phyloP scores from a whole-genome alignment of 257 asterid genomes.

The Scutellaria baicalensis region DNA sequence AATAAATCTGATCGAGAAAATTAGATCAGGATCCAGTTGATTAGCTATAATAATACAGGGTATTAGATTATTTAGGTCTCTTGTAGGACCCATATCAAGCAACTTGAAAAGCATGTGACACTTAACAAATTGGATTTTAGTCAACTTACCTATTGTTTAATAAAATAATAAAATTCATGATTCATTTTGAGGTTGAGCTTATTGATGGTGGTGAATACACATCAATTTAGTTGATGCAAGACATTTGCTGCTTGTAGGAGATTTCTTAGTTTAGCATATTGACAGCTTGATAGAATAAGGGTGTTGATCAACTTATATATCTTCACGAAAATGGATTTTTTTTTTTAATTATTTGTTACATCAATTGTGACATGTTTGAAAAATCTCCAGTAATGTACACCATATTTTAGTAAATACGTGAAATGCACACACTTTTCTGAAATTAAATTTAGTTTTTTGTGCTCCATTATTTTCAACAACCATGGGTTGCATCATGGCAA shows the following conservation, averaged over 20 bases:
- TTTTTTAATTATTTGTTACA: neutral
- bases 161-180: neutral
- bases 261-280: neutral
- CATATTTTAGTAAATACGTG: neutral
- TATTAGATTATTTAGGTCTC: neutral
- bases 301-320: neutral
- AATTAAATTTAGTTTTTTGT: neutral
- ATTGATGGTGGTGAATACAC: neutral
- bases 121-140: neutral
- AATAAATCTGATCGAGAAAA: neutral
- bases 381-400: neutral
- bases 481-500: neutral
- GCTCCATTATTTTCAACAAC: neutral
- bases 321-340: neutral
- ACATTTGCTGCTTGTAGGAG: neutral
- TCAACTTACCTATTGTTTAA: neutral
- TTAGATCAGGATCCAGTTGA: no score
- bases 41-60: neutral
- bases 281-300: no score
- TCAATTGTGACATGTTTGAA: neutral
- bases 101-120: neutral
- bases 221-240: neutral
- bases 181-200: neutral
- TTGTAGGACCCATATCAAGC: neutral
- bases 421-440: neutral